Conservation (phyloP, 176 grass and related monocot genomes). For the Saccharum spontaneum region DNA sequence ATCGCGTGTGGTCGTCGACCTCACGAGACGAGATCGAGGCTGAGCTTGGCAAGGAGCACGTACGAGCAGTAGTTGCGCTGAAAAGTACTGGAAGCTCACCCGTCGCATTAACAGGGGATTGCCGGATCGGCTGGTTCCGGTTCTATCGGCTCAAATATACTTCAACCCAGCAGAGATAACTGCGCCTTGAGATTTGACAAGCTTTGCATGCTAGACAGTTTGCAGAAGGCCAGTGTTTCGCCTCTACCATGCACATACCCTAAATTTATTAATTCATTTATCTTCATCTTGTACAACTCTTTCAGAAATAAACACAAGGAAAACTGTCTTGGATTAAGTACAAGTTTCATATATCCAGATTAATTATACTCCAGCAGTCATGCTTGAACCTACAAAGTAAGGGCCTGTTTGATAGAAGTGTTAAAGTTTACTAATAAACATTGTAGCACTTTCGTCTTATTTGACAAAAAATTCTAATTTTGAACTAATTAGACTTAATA, state of each 20-base stretch:
- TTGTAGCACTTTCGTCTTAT: too few relatives aligned
- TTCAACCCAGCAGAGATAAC: not conserved
- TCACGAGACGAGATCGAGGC: not conserved
- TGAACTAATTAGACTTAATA: too few relatives aligned
- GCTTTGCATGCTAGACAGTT: too few relatives aligned
- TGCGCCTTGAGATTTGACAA: too few relatives aligned
- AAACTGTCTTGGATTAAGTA: not conserved
- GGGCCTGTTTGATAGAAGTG: too few relatives aligned
- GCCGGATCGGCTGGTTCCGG: constrained; percentile 2
- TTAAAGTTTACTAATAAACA: too few relatives aligned
- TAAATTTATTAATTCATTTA: not conserved
- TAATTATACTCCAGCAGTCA: not conserved
- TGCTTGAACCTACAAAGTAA: not conserved
- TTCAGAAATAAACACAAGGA: not conserved
- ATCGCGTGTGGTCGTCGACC: not conserved
- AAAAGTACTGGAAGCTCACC: constrained; percentile 1
- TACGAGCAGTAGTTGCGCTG: not conserved
- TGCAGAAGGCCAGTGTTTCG: not conserved
- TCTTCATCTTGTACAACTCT: too few relatives aligned
- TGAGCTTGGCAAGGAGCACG: not conserved
- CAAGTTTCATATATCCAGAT: not conserved
- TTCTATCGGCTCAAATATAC: too few relatives aligned
- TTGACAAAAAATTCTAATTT: too few relatives aligned
- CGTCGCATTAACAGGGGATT: constrained; percentile 34
- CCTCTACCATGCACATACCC: not conserved